These are phyloP conservation scores for Calonectria crousiana DNA, from an alignment of 2,329 filamentous ascomycete genomes.

Conservation along the genomic window DNA sequence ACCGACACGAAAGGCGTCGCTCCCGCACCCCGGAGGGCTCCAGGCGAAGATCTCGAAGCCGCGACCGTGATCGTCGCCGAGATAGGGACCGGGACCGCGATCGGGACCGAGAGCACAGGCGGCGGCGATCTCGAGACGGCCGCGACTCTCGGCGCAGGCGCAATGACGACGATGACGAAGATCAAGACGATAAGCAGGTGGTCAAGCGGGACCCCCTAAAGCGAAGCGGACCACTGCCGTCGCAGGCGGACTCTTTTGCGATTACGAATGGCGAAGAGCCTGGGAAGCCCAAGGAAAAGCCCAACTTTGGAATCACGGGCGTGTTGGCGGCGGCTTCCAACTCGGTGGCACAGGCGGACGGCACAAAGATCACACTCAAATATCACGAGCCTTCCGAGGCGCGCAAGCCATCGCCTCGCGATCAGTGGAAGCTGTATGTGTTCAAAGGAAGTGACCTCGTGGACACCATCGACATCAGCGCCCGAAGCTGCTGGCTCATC, in stretches of 20 bases:
- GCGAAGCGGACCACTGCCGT: conserved; percentile 66
- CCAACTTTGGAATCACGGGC: conserved; percentile 86
- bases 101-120: conserved; percentile 38
- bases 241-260: conserved; percentile 71
- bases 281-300: conserved; percentile 81
- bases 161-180: conserved; percentile 29
- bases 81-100: conserved; percentile 36
- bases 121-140: conserved; percentile 51
- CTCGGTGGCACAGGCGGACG: conserved; percentile 76
- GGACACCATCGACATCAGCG: conserved; percentile 82
- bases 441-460: conserved; percentile 88
- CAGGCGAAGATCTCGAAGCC: conserved; percentile 42
- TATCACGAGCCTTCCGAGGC: conserved; percentile 97
- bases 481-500: conserved; percentile 89
- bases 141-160: conserved; percentile 42
- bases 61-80: conserved; percentile 39
- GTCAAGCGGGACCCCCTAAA: conserved; percentile 43
- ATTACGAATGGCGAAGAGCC: conserved; percentile 61
- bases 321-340: conserved; percentile 91
- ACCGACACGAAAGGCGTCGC: conserved; percentile 46
- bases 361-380: conserved; percentile 85
- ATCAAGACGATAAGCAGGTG: conserved; percentile 38
- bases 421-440: conserved; percentile 90
- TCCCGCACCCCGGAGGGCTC: conserved; percentile 48
- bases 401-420: conserved; percentile 82